Base-by-base conservation (phyloP, 2,329 filamentous ascomycete genomes). In the Claviceps cyperi region DNA sequence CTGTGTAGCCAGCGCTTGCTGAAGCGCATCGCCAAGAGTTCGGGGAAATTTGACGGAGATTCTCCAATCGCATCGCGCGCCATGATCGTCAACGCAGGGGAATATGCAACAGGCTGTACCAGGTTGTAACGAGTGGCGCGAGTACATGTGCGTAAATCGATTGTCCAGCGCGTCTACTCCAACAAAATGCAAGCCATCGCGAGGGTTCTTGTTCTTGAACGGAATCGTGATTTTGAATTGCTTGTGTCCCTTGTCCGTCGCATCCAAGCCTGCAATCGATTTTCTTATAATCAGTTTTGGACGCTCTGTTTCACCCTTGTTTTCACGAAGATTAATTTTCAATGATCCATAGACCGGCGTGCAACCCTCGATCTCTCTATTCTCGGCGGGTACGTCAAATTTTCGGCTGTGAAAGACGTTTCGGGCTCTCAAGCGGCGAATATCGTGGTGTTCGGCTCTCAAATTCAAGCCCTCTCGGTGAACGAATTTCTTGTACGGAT, bases 181-280 rank as follows among this genome's bases (percentile, higher is more conserved):
- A 15, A 94, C 86, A 66, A 96, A 98, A 53, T 96, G 90, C 51
- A 97, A 66, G 21, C 88, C 91, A 63, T 98, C 92, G 44, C 87
- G 77, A 47, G 90, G 83, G 57, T 80, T 79, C 47, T 79, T 80
- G 36, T 87, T 79, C 21, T 75, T 72, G 61, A 95, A 98, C 36
- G 92, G 86, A 51, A 96, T 84, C 45, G 70, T 70, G 39, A 80
- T 69, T 55, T 66, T 66, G 56, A 63, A 72, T 46, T 76, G 74
- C 56, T 64, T 67, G 51, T 69, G 68, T 35, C 73, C 71, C 48
- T 54, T 64, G 5, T 69, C 66, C 9, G 51, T 48, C 5, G 58
- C 49, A 28, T 67, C 65, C 24, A 63, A 52, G 43, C 58, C 59
- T 50, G 58, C 48, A 49, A 61, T 66, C 36, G 70, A 72, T 54